A percentile compares a stretch with the other conserved stretches of the same genome.
phyloP scores from a whole-genome alignment of 148 eudicot species.

The Oxyria digyna region DNA sequence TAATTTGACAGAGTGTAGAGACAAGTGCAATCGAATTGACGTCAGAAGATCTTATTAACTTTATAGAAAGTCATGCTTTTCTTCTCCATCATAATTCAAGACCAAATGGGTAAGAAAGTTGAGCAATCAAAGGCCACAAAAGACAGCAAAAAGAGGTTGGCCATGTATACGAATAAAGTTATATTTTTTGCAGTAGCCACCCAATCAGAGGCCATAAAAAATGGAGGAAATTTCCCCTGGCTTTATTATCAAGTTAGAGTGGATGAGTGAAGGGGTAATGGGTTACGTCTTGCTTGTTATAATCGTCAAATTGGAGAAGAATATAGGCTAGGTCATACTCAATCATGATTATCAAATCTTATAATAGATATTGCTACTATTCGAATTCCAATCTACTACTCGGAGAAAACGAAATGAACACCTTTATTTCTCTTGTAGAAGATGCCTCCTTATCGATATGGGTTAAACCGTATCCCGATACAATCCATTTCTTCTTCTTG shows the following conservation, averaged over 20 bases:
- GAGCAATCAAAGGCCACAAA: slow-evolving; percentile 3
- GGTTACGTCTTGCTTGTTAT: not conserved
- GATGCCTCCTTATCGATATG: no score
- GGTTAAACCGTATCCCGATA: no score
- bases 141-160: not conserved
- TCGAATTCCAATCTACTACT: not conserved
- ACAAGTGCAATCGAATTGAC: not conserved
- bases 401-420: no score
- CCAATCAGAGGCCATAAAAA: not conserved
- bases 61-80: slow-evolving; percentile 7
- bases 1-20: not conserved
- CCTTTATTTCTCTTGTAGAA: no score
- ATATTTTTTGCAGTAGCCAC: not conserved
- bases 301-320: not conserved
- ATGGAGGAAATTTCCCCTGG: not conserved
- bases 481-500: no score
- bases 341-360: not conserved
- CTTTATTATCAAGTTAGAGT: no score
- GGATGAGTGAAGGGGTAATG: not conserved
- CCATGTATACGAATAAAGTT: not conserved
- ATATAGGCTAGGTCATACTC: not conserved
- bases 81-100: not conserved
- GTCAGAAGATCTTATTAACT: slow-evolving; percentile 2
- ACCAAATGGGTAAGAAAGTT: slow-evolving; percentile 7
- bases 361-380: not conserved